These are phyloP conservation scores for Eucalyptus erythrocorys DNA, from an alignment of 345 rosid genomes.

Conservation along the genomic window DNA sequence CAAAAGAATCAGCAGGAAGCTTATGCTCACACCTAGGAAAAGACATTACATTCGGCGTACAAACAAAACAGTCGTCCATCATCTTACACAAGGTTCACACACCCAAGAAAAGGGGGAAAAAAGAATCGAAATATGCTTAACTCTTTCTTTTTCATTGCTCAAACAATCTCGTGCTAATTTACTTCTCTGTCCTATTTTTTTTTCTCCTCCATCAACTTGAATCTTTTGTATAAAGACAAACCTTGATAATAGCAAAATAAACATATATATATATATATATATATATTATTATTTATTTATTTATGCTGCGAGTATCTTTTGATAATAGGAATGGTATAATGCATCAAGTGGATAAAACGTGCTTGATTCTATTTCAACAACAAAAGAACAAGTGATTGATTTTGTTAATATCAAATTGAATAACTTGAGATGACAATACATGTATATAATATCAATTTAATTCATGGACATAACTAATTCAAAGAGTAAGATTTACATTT, in stretches of 20 bases:
- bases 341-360: not conserved
- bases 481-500: not conserved
- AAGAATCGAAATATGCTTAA: not conserved
- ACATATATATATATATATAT: not conserved
- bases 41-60: not conserved
- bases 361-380: not conserved
- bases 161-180: not conserved
- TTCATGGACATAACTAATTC: not conserved
- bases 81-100: not conserved
- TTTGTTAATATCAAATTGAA: not conserved
- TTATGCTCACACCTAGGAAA: not conserved
- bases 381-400: not conserved
- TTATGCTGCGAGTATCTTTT: not conserved
- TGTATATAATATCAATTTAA: not conserved
- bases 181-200: not conserved
- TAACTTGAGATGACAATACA: not conserved
- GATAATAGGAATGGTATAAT: fast-evolving
- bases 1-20: not conserved
- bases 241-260: not conserved
- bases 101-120: not conserved
- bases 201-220: not conserved
- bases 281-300: no score
- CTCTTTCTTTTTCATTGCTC: not conserved
- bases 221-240: not conserved
- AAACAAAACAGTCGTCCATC: not conserved